Evolutionary conservation across 1,284 basidiomycete genomes (phyloP), one percentile per base, ranked within the genome.

Genomic region (Naganishia albida): DNA sequence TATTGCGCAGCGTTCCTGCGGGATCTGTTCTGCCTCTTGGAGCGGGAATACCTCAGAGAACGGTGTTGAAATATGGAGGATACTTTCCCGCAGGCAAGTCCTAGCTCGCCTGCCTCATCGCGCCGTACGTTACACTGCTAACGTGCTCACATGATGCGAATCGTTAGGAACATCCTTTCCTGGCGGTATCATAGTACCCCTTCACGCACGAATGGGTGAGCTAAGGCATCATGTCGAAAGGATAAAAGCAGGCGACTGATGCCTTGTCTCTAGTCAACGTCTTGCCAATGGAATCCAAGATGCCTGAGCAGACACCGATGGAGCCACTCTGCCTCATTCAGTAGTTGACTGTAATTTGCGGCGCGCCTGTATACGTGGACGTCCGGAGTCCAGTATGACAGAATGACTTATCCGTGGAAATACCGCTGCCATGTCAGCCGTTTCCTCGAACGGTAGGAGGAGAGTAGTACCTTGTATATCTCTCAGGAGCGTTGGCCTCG

Each of bases 171-270:
- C 65, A 7, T 60, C 65, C 7, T 66, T 66, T 26, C 65, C 65
- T n/a, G 60, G 60, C 20, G 65, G 65, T 13, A 49, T 54, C 16
- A 66, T 66, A 7, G 65, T 66, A 16, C 65, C 65, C 18, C 48
- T 66, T 3, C 65, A 66, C 28, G 65, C 65, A 10, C 43, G 65
- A 53, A 66, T 66, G 65, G 65, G 65, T 63, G 39, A 66, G 65
- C 7, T 25, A 26, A 7, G 18, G 28, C 26, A n/a, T 50, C 44
- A 15, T 25, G 28, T 7, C 43, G 3, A 20, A 8, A 20, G n/a
- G 44, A 34, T 42, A 16, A n/a, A 10, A 12, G 18, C 28, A 13
- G 6, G 3, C 10, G 23, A 43, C 46, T 59, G 43, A 44, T 23
- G 43, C 20, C 10, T 23, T 20, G 34, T n/a, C 25, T 26, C 18